Conservation (phyloP, 768 basidiomycete genomes). For the Fistulinella prunicolor region DNA sequence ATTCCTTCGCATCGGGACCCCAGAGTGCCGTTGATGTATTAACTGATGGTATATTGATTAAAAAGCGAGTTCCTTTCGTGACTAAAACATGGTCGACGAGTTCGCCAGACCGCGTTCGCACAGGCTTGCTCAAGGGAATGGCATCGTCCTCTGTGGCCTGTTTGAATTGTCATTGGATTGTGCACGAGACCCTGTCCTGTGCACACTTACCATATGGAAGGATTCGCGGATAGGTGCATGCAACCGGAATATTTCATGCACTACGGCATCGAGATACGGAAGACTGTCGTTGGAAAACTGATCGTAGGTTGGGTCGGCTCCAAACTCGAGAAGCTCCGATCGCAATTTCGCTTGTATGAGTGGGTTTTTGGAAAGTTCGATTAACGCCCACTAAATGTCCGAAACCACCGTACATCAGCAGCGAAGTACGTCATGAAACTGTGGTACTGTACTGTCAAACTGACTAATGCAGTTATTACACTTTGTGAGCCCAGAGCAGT, state of each 20-base stretch:
- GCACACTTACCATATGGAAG: constrained; percentile 9
- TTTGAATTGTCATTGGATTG: constrained; percentile 7
- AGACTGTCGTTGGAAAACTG: constrained; percentile 46
- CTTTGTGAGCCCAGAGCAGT: too few species aligned
- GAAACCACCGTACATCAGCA: background rate
- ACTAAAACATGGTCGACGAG: constrained; percentile 40
- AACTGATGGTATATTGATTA: constrained; percentile 42
- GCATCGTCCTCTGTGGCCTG: constrained; percentile 53
- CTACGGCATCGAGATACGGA: constrained; percentile 55
- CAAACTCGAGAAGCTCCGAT: constrained; percentile 45
- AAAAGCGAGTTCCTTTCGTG: constrained; percentile 46
- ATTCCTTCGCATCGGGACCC: constrained; percentile 58
- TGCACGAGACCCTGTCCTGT: background rate
- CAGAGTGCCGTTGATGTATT: constrained; percentile 56
- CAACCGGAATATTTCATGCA: constrained; percentile 44
- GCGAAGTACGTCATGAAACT: background rate
- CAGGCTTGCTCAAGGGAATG: constrained; percentile 52
- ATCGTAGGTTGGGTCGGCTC: constrained; percentile 51
- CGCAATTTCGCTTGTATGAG: constrained; percentile 48
- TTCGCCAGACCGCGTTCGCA: constrained; percentile 41
- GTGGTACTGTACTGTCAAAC: constrained; percentile 14
- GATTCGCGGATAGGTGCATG: constrained; percentile 40
- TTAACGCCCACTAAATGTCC: constrained; percentile 46
- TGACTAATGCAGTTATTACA: constrained; percentile 13
- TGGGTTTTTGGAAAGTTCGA: constrained; percentile 47